A percentile compares a stretch with the other conserved stretches of the same genome.
These are phyloP conservation scores for Ophiostoma populinum DNA, from an alignment of 2,329 filamentous ascomycete genomes.

Conservation along the genomic window DNA sequence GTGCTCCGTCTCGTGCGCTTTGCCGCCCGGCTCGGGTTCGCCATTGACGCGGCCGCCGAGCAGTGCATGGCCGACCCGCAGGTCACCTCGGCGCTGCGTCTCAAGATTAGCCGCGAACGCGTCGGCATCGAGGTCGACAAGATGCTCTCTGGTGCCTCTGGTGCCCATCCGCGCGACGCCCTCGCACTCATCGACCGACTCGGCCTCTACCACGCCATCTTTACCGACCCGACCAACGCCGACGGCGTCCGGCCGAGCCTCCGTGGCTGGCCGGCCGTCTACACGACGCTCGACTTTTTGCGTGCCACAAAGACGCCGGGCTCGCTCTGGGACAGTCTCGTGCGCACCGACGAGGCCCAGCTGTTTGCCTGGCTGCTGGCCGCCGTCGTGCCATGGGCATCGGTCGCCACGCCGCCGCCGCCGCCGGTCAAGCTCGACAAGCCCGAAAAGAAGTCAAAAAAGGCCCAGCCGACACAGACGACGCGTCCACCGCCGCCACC, in stretches of 20 bases:
- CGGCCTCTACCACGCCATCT: constrained; percentile 54
- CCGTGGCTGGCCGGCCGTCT: constrained; percentile 43
- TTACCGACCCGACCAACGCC: constrained; percentile 45
- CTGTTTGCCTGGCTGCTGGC: constrained; percentile 64
- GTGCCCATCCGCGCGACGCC: constrained; percentile 41
- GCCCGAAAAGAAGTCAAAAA: background rate
- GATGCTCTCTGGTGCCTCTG: constrained; percentile 61
- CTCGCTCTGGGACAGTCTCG: constrained; percentile 34
- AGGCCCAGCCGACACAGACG: constrained; percentile 1
- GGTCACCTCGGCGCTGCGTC: constrained; percentile 62
- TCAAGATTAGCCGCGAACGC: constrained; percentile 85
- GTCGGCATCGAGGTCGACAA: constrained; percentile 81
- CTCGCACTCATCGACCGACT: constrained; percentile 50
- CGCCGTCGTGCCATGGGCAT: constrained; percentile 57
- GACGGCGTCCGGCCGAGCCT: constrained; percentile 38
- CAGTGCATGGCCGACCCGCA: constrained; percentile 57
- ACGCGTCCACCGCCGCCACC: constrained; percentile 27
- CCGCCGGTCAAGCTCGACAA: constrained; percentile 27
- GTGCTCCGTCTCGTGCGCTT: constrained; percentile 80
- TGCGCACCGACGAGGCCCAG: constrained; percentile 44
- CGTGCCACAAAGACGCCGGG: constrained; percentile 24
- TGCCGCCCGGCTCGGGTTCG: constrained; percentile 66
- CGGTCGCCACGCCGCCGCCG: constrained; percentile 23
- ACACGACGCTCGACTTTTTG: constrained; percentile 43
- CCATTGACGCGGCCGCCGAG: constrained; percentile 53